Percentiles rank a stretch among this genome's conserved stretches.
These are phyloP conservation scores for Ganoderma multipileum DNA, from an alignment of 1,284 basidiomycete genomes.

Conservation along the genomic window DNA sequence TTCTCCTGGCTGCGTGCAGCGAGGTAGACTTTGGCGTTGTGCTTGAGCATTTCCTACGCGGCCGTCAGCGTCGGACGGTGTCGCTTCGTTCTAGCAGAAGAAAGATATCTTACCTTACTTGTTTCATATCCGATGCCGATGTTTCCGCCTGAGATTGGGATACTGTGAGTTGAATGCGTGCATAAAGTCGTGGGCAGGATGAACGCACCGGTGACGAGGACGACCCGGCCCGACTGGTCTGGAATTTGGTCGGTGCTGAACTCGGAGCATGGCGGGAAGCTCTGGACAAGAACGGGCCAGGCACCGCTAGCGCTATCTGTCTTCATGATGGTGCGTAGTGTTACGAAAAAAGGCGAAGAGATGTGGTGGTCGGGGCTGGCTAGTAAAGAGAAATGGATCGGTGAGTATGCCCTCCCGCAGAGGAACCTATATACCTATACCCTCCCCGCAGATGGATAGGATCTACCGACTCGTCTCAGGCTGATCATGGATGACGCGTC, in stretches of 20 bases:
- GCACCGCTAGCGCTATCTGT: neutral
- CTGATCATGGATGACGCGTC: neutral
- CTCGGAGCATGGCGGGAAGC: conserved; percentile 19
- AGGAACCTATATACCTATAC: neutral
- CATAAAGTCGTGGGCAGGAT: neutral
- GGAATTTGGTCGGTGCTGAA: conserved; percentile 44
- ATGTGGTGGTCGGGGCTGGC: neutral
- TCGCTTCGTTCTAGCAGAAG: too few species aligned
- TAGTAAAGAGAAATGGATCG: neutral
- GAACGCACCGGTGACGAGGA: conserved; percentile 47
- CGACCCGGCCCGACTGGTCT: conserved; percentile 45
- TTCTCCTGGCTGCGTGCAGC: conserved; percentile 49
- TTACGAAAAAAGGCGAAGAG: neutral
- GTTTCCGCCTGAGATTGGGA: conserved; percentile 42
- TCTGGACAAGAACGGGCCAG: conserved; percentile 1
- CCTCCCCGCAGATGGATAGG: neutral
- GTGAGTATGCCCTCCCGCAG: neutral
- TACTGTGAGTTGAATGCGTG: neutral
- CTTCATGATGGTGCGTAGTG: neutral
- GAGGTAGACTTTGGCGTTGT: conserved; percentile 60
- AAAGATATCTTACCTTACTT: conserved; percentile 33
- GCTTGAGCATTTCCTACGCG: conserved; percentile 47
- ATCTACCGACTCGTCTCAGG: neutral
- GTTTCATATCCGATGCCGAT: conserved; percentile 50
- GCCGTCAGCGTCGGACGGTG: too few species aligned